phyloP scores from a whole-genome alignment of 2,329 filamentous ascomycete species.

The Penicillium sclerotiorum region DNA sequence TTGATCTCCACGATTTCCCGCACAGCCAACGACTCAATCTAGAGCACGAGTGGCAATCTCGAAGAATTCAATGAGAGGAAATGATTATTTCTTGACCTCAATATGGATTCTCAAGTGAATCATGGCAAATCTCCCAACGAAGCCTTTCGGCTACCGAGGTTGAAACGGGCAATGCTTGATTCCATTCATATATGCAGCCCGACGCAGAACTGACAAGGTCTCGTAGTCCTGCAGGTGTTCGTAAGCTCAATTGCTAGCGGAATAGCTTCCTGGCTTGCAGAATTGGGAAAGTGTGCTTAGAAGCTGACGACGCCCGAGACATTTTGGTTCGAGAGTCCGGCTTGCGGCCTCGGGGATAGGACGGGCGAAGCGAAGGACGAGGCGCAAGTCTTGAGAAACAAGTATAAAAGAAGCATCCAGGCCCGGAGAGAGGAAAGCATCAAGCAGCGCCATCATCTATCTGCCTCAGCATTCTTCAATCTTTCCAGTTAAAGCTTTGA shows the following conservation, averaged over 20 bases:
- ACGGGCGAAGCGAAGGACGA: no score
- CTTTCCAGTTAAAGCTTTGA: background rate
- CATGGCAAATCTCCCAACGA: background rate
- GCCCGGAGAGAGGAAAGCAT: background rate
- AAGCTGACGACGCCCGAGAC: conserved; percentile 5
- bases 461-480: background rate
- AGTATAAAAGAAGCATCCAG: background rate
- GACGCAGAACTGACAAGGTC: background rate
- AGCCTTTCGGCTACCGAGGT: background rate
- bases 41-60: background rate
- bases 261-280: conserved; percentile 2
- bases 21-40: background rate
- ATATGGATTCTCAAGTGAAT: no score
- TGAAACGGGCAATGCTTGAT: no score
- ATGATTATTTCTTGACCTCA: no score
- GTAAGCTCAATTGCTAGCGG: background rate
- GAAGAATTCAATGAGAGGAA: background rate
- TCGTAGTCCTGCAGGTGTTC: background rate
- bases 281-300: background rate
- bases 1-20: background rate
- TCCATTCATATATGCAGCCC: conserved; percentile 1
- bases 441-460: background rate
- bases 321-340: background rate
- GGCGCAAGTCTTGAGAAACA: background rate
- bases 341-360: no score